Evolutionary conservation across 2,329 filamentous ascomycete genomes (phyloP), one percentile per base, ranked within the genome.

Genomic region (Fusarium xylarioides): DNA sequence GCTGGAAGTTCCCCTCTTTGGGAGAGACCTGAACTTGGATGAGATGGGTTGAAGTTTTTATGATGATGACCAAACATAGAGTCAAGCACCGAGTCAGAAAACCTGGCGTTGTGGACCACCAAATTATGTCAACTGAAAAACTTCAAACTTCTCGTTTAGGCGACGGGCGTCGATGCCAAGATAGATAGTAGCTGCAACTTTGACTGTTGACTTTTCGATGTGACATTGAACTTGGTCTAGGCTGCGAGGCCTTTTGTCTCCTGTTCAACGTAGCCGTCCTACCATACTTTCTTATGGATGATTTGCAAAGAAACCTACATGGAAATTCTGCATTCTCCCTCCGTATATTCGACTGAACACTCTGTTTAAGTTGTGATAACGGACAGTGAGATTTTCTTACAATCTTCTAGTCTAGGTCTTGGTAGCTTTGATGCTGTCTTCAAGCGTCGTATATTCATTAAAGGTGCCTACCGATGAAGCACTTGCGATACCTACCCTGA

Each of bases 41-140:
- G 59, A 71, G 69, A 74, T 61, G 69, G 68, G 67, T 68, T 86
- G 84, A 90, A 92, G 89, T 88, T 89, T 85, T 74, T 78, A 88
- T 97, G 95, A 98, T 97, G 95, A 97, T 90, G 90, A 91, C 87
- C 86, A 92, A 95, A 95, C 97, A 64, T 80, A 82, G 95, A 98
- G 95, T 98, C 95, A 98, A 98, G 95, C 95, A 94, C 95, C 93
- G 93, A 97, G 90, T 89, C 76, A 53, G 77, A 74, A 71, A 63
- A 70, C 73, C 72, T 76, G 79, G 69, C 80, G 68, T 74, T 82
- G 80, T 74, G 74, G 80, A 82, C 66, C 38, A 78, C 67, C 73
- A 79, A 70, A 78, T 62, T 74, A 77, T 78, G 74, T 79, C 77
- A 75, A 78, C 79, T 80, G 79, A 80, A 73, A 70, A 78, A 75